Evolutionary conservation across 176 grass and related monocot genomes (phyloP), one percentile per base, ranked within the genome.

Genomic region (Eleusine coracana): DNA sequence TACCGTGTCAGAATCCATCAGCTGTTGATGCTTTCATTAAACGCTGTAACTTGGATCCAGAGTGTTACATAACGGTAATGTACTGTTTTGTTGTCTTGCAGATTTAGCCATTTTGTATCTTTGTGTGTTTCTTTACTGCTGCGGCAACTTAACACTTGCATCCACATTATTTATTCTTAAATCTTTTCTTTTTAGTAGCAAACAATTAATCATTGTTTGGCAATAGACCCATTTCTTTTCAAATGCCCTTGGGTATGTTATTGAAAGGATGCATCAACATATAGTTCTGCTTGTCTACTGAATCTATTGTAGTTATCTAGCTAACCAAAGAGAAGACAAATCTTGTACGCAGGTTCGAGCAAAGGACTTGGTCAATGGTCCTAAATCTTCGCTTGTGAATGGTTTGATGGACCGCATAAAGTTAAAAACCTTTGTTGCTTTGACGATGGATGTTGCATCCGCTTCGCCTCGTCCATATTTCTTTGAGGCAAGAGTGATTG

Each of bases 381-480:
- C 92, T 20, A 34, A 78, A 27, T 74, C 42, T 86, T 83, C 74
- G 59, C 61, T 71, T 83, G 71, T 56, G 45, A 91, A 84, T 81
- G 82, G 78, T 81, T 77, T 55, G 46, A 71, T 77, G 17, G 78
- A 80, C 58, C 73, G 68, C 14, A 76, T 98, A 66, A 94, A 91
- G 77, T 68, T 98, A 77, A 85, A 79, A 16, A 86, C 55, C 23
- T 98, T 95, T 78, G 88, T 98, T 71, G 92, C 91, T 50, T 80
- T 89, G 81, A 87, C 92, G 71, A 98, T 98, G 96, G 96, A 98
- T 86, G 59, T 98, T 49, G 82, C 87, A 71, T 98, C 95, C 75
- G 92, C 92, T 49, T 95, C 95, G 64, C 95, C 95, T 82, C 87
- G 95, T 13, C 90, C 88, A 27, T 98, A 93, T 91, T 98, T 98